Evolutionary conservation across 1,284 basidiomycete genomes (phyloP), one percentile per base, ranked within the genome.

Genomic region (Cerioporus squamosus): DNA sequence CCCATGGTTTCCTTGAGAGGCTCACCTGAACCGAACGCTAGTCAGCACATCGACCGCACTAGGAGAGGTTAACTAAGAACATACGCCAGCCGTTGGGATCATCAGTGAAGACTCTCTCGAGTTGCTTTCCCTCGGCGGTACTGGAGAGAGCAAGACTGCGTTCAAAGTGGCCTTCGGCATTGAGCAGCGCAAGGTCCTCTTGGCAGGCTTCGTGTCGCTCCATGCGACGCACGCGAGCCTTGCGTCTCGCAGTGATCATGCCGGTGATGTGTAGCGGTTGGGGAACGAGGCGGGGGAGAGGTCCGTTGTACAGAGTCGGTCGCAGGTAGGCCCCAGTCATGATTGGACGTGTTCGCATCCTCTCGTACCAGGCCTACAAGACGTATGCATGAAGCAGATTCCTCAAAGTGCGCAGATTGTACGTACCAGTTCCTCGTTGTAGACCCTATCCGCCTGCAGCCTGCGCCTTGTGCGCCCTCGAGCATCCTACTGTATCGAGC

Each of bases 261-360:
- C 82, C 80, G 0, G 83, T 81, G 42, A 94, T 81, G 15, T 81
- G 76, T 2, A 74, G 61, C 0, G 94, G 94, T 62, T 95, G 93
- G 0, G 91, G 91, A 55, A 82, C 85, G 65, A 95, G 74, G 0
- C 91, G 83, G 0, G 93, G 93, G 7, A 95, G 79, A 0, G 91
- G 88, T 0, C 74, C 78, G 69, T 92, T 85, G 72, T 75, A 85
- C 7, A 82, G 51, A 0, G 87, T 80, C 0, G 91, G 81, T 10
- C 83, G 83, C 24, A 93, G 69, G 68, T 85, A 82, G 5, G 78
- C 81, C 3, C 91, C 90, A 1, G 90, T 93, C 53, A 92, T 72
- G 39, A 87, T 85, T 4, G 89, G 84, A 1, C 84, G 80, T 31
- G 76, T 79, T 38, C 75, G 77, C 50, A 87, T 72, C 42, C 75